Conservation (phyloP, 129 eudicot genomes). For the Centaurea solstitialis region DNA sequence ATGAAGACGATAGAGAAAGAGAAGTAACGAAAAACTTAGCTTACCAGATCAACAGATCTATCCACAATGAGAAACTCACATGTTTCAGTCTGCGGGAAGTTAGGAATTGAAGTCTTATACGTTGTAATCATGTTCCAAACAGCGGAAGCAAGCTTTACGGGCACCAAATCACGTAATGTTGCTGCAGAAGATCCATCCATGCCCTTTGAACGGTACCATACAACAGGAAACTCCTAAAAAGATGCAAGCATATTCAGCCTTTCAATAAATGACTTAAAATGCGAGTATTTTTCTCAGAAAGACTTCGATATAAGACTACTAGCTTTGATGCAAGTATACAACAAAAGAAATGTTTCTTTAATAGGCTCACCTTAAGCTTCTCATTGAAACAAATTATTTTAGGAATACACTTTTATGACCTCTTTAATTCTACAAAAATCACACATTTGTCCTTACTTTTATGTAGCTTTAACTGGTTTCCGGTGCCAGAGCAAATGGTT, state of each 20-base stretch:
- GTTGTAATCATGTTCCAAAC: slow-evolving; percentile 64
- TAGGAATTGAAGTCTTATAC: slow-evolving; percentile 67
- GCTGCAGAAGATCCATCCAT: slow-evolving; percentile 43
- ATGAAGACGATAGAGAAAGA: neutral
- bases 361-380: neutral
- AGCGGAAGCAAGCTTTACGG: slow-evolving; percentile 80
- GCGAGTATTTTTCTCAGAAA: too few species aligned
- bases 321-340: neutral
- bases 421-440: neutral
- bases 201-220: slow-evolving; percentile 76
- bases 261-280: neutral
- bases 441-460: neutral
- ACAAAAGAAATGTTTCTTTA: neutral
- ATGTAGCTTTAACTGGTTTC: neutral
- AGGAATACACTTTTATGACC: neutral
- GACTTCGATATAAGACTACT: too few species aligned
- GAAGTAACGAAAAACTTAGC: neutral
- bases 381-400: neutral
- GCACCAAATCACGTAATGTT: slow-evolving; percentile 55
- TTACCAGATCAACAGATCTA: slow-evolving; percentile 85
- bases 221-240: slow-evolving; percentile 71
- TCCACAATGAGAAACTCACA: slow-evolving; percentile 85
- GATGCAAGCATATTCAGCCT: slow-evolving; percentile 14
- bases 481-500: neutral
- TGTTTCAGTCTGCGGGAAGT: slow-evolving; percentile 85